These are phyloP conservation scores for Colletotrichum sidae DNA, from an alignment of 2,329 filamentous ascomycete genomes.

Conservation along the genomic window DNA sequence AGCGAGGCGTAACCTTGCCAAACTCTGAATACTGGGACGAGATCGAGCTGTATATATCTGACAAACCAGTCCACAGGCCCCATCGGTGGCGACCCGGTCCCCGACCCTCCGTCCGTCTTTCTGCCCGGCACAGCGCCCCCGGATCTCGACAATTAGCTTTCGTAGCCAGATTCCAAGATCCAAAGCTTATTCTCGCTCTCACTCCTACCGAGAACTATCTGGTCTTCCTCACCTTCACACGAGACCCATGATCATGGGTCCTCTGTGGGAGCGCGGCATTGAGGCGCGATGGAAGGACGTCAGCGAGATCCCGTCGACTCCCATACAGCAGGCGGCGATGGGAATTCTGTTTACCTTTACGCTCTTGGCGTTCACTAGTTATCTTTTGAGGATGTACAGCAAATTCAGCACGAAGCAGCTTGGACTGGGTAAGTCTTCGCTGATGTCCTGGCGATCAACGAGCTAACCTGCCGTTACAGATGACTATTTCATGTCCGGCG, in stretches of 20 bases:
- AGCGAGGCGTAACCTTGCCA: neutral
- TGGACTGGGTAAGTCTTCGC: constrained; percentile 16
- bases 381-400: constrained; percentile 42
- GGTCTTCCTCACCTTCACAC: neutral
- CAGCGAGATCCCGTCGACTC: constrained; percentile 45
- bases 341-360: constrained; percentile 49
- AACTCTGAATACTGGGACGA: neutral
- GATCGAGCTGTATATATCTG: constrained; percentile 20
- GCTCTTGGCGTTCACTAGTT: constrained; percentile 39
- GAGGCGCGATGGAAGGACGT: constrained; percentile 38
- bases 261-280: constrained; percentile 8
- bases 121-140: constrained; percentile 4
- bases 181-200: neutral
- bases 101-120: neutral
- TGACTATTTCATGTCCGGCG: constrained; percentile 28
- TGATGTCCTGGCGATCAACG: neutral
- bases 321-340: constrained; percentile 45
- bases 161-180: constrained; percentile 4
- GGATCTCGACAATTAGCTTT: neutral
- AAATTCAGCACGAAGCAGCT: constrained; percentile 13
- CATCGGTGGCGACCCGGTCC: neutral
- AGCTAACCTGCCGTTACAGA: neutral
- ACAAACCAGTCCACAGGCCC: constrained; percentile 7
- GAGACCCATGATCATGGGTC: neutral
- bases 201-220: neutral